A percentile compares a stretch with the other conserved stretches of the same genome.
Conservation (phyloP, 306 rosid genomes). For the Lotus japonicus region DNA sequence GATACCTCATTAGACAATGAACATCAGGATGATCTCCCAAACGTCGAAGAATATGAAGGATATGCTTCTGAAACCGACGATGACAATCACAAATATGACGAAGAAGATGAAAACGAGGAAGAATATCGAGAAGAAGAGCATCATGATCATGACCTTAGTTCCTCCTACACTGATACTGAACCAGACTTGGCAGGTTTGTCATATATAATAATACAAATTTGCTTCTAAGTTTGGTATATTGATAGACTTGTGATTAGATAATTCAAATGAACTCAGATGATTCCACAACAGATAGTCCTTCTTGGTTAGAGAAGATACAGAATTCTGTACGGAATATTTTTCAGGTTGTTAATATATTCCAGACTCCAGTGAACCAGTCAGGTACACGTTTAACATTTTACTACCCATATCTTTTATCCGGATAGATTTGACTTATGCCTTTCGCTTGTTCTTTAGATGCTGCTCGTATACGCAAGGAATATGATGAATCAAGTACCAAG, state of each 20-base stretch:
- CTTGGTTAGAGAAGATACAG: constrained; percentile 87
- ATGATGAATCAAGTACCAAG: constrained; percentile 77
- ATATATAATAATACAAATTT: constrained; percentile 11
- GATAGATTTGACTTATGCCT: constrained; percentile 17
- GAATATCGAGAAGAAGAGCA: constrained; percentile 51
- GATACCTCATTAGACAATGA: constrained; percentile 36
- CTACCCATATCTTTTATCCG: neutral
- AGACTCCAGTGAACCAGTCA: constrained; percentile 84
- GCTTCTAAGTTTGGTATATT: constrained; percentile 13
- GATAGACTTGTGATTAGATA: constrained; percentile 18
- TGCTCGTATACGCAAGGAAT: constrained; percentile 83
- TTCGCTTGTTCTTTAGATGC: constrained; percentile 59
- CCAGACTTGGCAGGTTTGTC: constrained; percentile 68
- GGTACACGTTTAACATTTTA: constrained; percentile 36
- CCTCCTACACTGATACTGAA: constrained; percentile 52
- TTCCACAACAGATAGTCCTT: constrained; percentile 51
- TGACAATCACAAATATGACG: constrained; percentile 53
- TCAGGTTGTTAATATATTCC: constrained; percentile 73
- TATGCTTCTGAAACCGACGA: constrained; percentile 86
- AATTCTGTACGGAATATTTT: constrained; percentile 55
- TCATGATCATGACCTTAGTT: constrained; percentile 35
- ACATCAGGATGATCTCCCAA: constrained; percentile 33
- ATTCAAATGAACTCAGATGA: constrained; percentile 36
- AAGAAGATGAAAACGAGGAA: constrained; percentile 54
- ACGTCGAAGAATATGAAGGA: constrained; percentile 55